Base-by-base conservation (phyloP, 2,329 filamentous ascomycete genomes). In the Esteya vermicola region DNA sequence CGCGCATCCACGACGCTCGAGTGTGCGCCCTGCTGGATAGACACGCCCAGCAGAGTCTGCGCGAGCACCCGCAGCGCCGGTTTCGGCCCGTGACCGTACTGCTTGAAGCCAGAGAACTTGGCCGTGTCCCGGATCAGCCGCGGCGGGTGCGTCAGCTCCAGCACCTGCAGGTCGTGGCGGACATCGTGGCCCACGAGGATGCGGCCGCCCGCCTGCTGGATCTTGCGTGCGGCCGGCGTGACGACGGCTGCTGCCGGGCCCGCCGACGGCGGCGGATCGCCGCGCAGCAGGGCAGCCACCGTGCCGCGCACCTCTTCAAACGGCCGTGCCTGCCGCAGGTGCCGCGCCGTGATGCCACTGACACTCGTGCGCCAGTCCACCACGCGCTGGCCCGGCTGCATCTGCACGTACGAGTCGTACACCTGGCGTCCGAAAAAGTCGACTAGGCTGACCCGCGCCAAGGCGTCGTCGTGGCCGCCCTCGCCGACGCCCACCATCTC, bases 401-500 rank as follows among this genome's bases (percentile, higher is more conserved):
- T 83, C 40, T 74, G 72, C 9, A 96, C 91, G 54, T 82, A 96
- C 12, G 84, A 89, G 63, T 98, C 91, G 68, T 96, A 95, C 34
- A 98, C 65, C 57, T 94, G 85, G 22, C 81, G 74, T 16, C 88
- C 88, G 55, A 95, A 85, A 58, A 88, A 98, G 58, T 96, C 93
- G 49, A 95, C 88, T 14, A 93, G 65, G 54, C 84, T 93, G 41
- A 89, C 85, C 35, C 91, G 75, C 1, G 91, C 91, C 33, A 98
- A 72, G 0, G 77, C 78, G 27, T 85, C 86, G 53, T 78, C 72
- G 47, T 79, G 68, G 19, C 75, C 72, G 38, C 75, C 75, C 1
- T 74, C 72, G 0, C 81, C 83, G 12, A 93, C 75, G 36, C 89
- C 91, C 21, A 98, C 91, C 91, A 98, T 98, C 62, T 98, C 91